phyloP scores from a whole-genome alignment of 495 filamentous ascomycete genomes.

The Penicillium simplicissimum region DNA sequence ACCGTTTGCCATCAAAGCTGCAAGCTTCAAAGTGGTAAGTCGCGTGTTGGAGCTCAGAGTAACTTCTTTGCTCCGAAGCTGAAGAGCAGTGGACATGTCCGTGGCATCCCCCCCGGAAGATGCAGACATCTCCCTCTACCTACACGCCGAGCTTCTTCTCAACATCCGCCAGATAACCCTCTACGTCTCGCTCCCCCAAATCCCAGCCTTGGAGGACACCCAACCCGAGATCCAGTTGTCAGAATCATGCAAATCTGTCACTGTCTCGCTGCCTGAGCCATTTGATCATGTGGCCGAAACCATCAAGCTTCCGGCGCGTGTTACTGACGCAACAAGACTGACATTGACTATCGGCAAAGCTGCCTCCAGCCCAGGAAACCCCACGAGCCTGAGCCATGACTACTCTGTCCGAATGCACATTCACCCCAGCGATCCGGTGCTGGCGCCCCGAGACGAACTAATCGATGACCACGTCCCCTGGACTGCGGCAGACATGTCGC shows the following conservation, averaged over 20 bases:
- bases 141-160: slow-evolving; percentile 85
- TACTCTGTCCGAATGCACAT: slow-evolving; percentile 72
- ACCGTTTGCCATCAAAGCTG: background rate
- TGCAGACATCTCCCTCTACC: slow-evolving; percentile 34
- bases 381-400: slow-evolving; percentile 21
- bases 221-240: slow-evolving; percentile 37
- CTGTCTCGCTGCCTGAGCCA: slow-evolving; percentile 48
- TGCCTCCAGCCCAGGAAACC: background rate
- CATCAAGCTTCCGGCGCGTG: slow-evolving; percentile 66
- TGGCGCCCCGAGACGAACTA: slow-evolving; percentile 26
- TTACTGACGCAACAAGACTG: slow-evolving; percentile 39
- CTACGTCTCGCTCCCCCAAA: slow-evolving; percentile 62
- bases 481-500: slow-evolving; percentile 64
- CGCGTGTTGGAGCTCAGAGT: background rate
- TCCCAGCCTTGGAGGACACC: slow-evolving; percentile 35
- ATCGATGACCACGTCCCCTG: slow-evolving; percentile 61
- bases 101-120: background rate
- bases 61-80: background rate
- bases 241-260: slow-evolving; percentile 42
- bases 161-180: slow-evolving; percentile 86
- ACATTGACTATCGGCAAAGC: slow-evolving; percentile 13
- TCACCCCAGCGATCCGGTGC: slow-evolving; percentile 38
- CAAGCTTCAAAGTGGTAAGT: background rate
- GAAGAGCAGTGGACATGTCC: slow-evolving; percentile 4
- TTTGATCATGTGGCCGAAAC: slow-evolving; percentile 43